Conservation (phyloP, 2,329 filamentous ascomycete genomes). For the Fusarium mangiferae region DNA sequence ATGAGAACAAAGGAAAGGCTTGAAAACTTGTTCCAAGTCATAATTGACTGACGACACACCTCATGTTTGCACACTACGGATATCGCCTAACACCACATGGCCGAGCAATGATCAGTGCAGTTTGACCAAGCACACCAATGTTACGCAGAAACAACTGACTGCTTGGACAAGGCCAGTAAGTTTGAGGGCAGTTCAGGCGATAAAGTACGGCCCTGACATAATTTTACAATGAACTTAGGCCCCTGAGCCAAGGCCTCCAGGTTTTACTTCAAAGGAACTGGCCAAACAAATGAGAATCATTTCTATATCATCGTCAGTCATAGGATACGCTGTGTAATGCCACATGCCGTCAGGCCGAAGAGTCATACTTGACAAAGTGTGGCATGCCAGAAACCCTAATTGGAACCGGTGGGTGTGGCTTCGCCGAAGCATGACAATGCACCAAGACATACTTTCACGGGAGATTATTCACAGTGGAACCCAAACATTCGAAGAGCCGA, state of each 20-base stretch:
- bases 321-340: not conserved
- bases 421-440: not conserved
- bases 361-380: not conserved
- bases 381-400: conserved; percentile 17
- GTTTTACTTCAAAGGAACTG: not conserved
- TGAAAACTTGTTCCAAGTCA: not conserved
- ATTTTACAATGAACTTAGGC: not conserved
- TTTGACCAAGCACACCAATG: not conserved
- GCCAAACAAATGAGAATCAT: not conserved
- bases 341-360: conserved; percentile 1
- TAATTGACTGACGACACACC: not conserved
- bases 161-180: not conserved
- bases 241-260: not conserved
- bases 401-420: not conserved
- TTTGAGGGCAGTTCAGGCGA: not conserved
- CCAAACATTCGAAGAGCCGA: conserved; percentile 38
- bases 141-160: not conserved
- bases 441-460: not conserved
- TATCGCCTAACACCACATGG: not conserved
- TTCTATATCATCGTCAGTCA: not conserved
- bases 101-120: not conserved
- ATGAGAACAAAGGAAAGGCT: not conserved
- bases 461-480: not conserved
- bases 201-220: too few relatives aligned
- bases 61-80: not conserved